phyloP scores from a whole-genome alignment of 805 yeast species.

The Candida vartiovaarae region DNA sequence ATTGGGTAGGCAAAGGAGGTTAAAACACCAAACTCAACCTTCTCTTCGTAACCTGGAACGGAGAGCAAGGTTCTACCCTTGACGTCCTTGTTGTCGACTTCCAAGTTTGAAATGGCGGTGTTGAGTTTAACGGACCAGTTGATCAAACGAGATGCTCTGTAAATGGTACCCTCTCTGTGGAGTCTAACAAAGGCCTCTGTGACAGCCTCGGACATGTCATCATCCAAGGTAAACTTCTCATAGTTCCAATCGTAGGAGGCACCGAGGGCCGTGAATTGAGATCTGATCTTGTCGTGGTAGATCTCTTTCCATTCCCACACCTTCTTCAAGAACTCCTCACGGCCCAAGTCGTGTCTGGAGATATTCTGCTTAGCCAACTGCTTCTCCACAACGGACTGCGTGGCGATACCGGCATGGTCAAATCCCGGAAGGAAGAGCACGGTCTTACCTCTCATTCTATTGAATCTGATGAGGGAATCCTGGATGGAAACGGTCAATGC shows the following conservation, averaged over 20 bases:
- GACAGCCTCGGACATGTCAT: conserved; percentile 71
- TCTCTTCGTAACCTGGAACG: conserved; percentile 87
- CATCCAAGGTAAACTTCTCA: conserved; percentile 90
- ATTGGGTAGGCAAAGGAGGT: conserved; percentile 94
- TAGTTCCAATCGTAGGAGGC: conserved; percentile 96
- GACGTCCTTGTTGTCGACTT: conserved; percentile 88
- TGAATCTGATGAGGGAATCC: conserved; percentile 85
- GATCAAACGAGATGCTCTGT: conserved; percentile 87
- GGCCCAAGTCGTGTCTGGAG: conserved; percentile 92
- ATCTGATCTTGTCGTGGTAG: conserved; percentile 78
- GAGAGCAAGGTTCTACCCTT: conserved; percentile 72
- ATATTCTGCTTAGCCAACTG: conserved; percentile 74
- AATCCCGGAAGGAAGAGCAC: conserved; percentile 92
- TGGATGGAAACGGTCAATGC: conserved; percentile 94
- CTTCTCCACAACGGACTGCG: conserved; percentile 97
- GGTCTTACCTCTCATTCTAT: conserved; percentile 96
- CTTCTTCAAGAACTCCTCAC: conserved; percentile 79
- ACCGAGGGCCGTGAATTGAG: conserved; percentile 81
- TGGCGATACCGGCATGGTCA: conserved; percentile 98
- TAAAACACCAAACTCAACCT: conserved; percentile 92
- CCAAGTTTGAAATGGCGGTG: conserved; percentile 94
- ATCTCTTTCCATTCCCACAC: conserved; percentile 99
- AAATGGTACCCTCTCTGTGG: conserved; percentile 92
- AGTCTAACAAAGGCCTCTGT: conserved; percentile 84
- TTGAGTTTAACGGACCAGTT: conserved; percentile 95